phyloP scores from a whole-genome alignment of 345 rosid species.

The Populus ilicifolia region DNA sequence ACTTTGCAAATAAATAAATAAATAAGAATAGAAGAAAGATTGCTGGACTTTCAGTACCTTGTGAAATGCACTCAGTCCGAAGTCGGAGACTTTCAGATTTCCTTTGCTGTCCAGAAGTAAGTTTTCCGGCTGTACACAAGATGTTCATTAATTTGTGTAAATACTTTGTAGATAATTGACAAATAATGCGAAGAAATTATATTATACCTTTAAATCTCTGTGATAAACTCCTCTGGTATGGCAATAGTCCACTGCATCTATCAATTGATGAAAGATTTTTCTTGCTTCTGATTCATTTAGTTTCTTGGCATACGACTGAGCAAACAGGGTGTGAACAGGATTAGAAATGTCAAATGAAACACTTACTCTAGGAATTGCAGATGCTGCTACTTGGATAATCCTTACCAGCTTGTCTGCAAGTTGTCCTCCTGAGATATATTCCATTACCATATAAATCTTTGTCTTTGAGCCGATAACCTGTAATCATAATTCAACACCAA shows the following conservation, averaged over 20 bases:
- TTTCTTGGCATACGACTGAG: constrained; percentile 49
- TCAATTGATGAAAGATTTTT: constrained; percentile 72
- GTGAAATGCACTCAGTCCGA: constrained; percentile 68
- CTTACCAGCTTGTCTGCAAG: constrained; percentile 80
- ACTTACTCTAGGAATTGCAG: neutral
- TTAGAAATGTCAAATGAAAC: neutral
- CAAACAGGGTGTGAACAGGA: neutral
- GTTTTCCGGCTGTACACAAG: constrained; percentile 68
- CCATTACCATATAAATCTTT: constrained; percentile 85
- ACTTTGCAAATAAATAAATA: neutral
- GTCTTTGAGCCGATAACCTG: constrained; percentile 89
- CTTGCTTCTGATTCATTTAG: constrained; percentile 69
- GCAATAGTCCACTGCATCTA: constrained; percentile 82
- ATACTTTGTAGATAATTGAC: neutral
- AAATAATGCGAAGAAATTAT: neutral
- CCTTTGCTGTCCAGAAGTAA: constrained; percentile 69
- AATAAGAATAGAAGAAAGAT: constrained; percentile 5
- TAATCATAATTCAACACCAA: neutral
- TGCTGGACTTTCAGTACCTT: constrained; percentile 37
- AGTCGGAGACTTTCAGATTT: constrained; percentile 83
- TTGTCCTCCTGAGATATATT: constrained; percentile 74
- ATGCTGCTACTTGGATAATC: constrained; percentile 1
- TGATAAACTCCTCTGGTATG: constrained; percentile 85
- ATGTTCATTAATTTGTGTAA: constrained; percentile 2
- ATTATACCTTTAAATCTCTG: constrained; percentile 75